Evolutionary conservation across 2,329 filamentous ascomycete genomes (phyloP).

Genomic region (Colletotrichum zoysiae): DNA sequence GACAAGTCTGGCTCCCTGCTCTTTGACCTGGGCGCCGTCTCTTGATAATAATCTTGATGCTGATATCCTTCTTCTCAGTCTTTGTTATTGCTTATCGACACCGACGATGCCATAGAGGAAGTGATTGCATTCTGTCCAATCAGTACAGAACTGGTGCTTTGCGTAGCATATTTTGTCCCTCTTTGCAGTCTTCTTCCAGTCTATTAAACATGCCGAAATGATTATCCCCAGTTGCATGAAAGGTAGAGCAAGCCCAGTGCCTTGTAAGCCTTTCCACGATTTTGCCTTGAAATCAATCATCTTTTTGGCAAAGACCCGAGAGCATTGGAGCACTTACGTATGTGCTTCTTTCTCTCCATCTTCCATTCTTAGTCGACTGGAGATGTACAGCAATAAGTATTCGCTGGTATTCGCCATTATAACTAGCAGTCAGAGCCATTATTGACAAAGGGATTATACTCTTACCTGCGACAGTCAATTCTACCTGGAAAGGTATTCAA

Average conservation of each 20-base stretch:
- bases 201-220: background rate
- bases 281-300: too few species aligned
- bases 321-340: background rate
- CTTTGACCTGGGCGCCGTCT: background rate
- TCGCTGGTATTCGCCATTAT: background rate
- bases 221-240: background rate
- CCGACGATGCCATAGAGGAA: too few species aligned
- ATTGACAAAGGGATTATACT: too few species aligned
- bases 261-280: background rate
- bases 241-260: background rate
- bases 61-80: background rate
- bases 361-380: too few species aligned
- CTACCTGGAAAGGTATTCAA: background rate
- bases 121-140: background rate
- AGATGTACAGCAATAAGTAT: background rate
- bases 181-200: background rate
- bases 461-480: constrained; percentile 2
- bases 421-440: background rate
- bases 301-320: background rate
- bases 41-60: background rate
- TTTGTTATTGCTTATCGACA: background rate
- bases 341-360: background rate
- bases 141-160: background rate
- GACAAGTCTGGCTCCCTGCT: background rate
- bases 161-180: too few species aligned